Evolutionary conservation across 805 yeast species (phyloP).

Genomic region (Crinitomyces ghanaensis): DNA sequence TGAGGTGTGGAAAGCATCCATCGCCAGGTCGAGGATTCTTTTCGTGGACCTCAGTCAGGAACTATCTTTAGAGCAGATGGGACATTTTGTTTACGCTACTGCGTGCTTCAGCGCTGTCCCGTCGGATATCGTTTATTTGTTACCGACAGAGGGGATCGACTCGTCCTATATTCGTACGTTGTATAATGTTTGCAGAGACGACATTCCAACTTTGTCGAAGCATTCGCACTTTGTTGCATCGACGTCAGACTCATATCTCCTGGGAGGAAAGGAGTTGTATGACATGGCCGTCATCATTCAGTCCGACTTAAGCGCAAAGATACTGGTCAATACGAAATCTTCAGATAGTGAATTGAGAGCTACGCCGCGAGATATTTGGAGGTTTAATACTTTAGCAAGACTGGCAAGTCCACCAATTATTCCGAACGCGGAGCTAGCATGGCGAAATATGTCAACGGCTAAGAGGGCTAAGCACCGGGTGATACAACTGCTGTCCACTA

Average conservation of each 20-base stretch:
- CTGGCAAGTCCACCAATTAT: slow-evolving; percentile 2
- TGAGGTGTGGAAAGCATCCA: slow-evolving; percentile 49
- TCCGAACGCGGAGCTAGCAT: background rate
- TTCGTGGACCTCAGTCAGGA: slow-evolving; percentile 28
- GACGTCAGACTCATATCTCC: slow-evolving; percentile 55
- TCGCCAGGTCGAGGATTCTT: slow-evolving; percentile 46
- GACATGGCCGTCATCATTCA: slow-evolving; percentile 31
- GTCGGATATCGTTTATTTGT: slow-evolving; percentile 33
- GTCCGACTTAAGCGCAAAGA: background rate
- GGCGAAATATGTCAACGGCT: background rate
- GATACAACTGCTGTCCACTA: background rate
- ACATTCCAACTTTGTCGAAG: slow-evolving; percentile 30
- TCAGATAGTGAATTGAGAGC: too few species aligned
- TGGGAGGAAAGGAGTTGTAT: slow-evolving; percentile 40
- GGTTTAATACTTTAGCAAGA: background rate
- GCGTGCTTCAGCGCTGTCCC: slow-evolving; percentile 57
- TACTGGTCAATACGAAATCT: slow-evolving; percentile 1
- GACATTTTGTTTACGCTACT: slow-evolving; percentile 46
- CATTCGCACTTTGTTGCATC: slow-evolving; percentile 41
- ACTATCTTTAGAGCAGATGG: slow-evolving; percentile 28
- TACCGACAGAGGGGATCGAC: slow-evolving; percentile 20
- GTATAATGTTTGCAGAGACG: slow-evolving; percentile 55
- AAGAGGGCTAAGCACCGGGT: background rate
- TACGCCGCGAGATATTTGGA: too few species aligned
- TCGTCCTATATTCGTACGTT: slow-evolving; percentile 18